phyloP scores from a whole-genome alignment of 1,284 basidiomycete genomes.

The Chondrostereum purpureum region DNA sequence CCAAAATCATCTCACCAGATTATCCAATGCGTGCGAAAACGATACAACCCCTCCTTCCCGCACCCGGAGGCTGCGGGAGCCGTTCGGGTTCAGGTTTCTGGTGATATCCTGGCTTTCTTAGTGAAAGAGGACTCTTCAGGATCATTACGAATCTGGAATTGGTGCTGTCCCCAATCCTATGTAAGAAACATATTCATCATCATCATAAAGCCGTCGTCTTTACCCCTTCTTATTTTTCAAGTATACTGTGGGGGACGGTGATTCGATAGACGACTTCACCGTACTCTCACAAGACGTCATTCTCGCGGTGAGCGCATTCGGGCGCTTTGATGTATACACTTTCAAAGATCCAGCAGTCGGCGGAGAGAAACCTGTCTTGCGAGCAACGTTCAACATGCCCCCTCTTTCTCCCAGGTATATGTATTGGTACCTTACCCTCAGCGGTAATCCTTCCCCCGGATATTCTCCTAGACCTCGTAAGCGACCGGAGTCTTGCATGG shows the following conservation, averaged over 20 bases:
- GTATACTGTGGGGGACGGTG: conserved; percentile 29
- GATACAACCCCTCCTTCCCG: conserved; percentile 17
- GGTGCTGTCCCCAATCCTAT: conserved; percentile 25
- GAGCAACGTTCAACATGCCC: conserved; percentile 35
- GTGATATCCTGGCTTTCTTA: conserved; percentile 37
- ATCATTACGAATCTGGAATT: conserved; percentile 41
- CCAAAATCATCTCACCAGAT: conserved; percentile 31
- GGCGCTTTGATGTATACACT: conserved; percentile 39
- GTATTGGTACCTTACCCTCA: conserved; percentile 46
- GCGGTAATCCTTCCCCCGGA: conserved; percentile 37
- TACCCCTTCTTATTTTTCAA: conserved; percentile 14
- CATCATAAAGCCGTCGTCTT: neutral
- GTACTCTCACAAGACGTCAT: conserved; percentile 38
- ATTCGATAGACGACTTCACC: conserved; percentile 45
- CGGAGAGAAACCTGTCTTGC: conserved; percentile 23
- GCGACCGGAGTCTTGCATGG: conserved; percentile 11
- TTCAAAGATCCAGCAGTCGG: conserved; percentile 30
- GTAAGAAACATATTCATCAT: neutral
- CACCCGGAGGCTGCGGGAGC: conserved; percentile 29
- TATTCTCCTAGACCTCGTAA: conserved; percentile 22
- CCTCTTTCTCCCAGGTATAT: conserved; percentile 32
- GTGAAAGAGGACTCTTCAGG: conserved; percentile 37
- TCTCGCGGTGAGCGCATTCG: conserved; percentile 36
- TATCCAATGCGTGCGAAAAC: conserved; percentile 30
- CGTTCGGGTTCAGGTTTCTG: conserved; percentile 41